Percentiles rank a stretch among this genome's conserved stretches.
These are phyloP conservation scores for Sporothrix brasiliensis DNA, from an alignment of 2,329 filamentous ascomycete species.

Conservation along the genomic window DNA sequence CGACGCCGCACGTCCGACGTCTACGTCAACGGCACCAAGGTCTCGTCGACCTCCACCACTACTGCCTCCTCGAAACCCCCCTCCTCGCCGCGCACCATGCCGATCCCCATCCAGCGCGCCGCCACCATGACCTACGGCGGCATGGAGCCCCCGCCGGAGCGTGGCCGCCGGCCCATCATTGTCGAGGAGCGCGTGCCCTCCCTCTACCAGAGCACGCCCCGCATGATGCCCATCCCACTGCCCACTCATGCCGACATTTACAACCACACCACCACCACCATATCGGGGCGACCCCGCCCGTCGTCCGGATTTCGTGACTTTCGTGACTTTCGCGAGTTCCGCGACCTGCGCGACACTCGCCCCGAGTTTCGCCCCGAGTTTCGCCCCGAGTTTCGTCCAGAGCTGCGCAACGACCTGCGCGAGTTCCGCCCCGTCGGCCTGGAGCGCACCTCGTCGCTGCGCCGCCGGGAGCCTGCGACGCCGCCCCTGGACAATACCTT, in stretches of 20 bases:
- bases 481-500: constrained; percentile 22
- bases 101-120: constrained; percentile 39
- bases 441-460: constrained; percentile 20
- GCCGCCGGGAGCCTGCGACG: neutral
- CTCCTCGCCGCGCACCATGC: constrained; percentile 33
- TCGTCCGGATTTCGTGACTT: constrained; percentile 6
- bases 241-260: constrained; percentile 32
- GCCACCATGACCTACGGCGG: constrained; percentile 38
- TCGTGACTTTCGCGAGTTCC: neutral
- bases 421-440: constrained; percentile 11
- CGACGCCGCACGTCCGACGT: constrained; percentile 36
- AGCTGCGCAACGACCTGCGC: constrained; percentile 6
- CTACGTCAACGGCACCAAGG: constrained; percentile 38
- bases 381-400: constrained; percentile 10
- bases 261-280: constrained; percentile 31
- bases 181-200: constrained; percentile 35
- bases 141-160: constrained; percentile 34
- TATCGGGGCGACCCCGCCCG: neutral
- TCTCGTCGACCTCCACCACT: constrained; percentile 30
- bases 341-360: constrained; percentile 2
- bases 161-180: constrained; percentile 37
- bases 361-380: neutral
- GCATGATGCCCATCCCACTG: constrained; percentile 8
- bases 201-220: constrained; percentile 2
- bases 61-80: constrained; percentile 31